Evolutionary conservation across 1,284 basidiomycete species (phyloP).

Genomic region (Sanghuangporus sanghuang): DNA sequence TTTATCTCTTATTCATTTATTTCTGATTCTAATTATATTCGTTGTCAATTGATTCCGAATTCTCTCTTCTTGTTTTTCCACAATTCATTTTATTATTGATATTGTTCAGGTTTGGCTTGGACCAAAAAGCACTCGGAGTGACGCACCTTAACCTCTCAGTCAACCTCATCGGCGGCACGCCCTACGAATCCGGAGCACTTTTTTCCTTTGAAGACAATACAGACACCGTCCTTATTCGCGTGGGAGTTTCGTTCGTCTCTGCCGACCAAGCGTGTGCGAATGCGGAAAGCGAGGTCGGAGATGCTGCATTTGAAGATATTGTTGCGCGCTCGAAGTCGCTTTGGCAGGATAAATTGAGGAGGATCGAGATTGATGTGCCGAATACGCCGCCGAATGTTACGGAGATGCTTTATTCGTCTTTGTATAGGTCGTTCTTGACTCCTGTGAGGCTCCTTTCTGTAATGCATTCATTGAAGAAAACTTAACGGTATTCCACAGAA

Average conservation of each 20-base stretch:
- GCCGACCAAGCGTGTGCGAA: constrained; percentile 60
- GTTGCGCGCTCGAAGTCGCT: constrained; percentile 43
- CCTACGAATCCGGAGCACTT: constrained; percentile 61
- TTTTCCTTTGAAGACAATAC: constrained; percentile 51
- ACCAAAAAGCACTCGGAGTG: constrained; percentile 56
- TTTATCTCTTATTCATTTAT: neutral
- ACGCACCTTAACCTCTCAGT: constrained; percentile 55
- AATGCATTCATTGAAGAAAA: neutral
- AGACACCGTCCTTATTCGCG: constrained; percentile 48
- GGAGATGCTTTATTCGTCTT: constrained; percentile 64
- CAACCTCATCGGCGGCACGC: constrained; percentile 51
- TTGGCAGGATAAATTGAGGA: constrained; percentile 63
- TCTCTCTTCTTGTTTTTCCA: neutral
- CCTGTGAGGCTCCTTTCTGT: constrained; percentile 49
- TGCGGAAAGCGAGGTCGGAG: constrained; percentile 57
- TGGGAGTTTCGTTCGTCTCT: constrained; percentile 63
- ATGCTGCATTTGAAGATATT: constrained; percentile 52
- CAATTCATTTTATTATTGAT: neutral
- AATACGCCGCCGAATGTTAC: constrained; percentile 57
- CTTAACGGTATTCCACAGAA: constrained; percentile 38
- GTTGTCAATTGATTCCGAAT: neutral
- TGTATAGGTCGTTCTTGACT: constrained; percentile 58
- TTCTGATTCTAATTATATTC: neutral
- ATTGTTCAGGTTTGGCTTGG: constrained; percentile 42
- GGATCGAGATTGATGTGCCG: constrained; percentile 56